Evolutionary conservation across 352 stramenopile species (phyloP).

Genomic region (Globisporangium acanthophoron): DNA sequence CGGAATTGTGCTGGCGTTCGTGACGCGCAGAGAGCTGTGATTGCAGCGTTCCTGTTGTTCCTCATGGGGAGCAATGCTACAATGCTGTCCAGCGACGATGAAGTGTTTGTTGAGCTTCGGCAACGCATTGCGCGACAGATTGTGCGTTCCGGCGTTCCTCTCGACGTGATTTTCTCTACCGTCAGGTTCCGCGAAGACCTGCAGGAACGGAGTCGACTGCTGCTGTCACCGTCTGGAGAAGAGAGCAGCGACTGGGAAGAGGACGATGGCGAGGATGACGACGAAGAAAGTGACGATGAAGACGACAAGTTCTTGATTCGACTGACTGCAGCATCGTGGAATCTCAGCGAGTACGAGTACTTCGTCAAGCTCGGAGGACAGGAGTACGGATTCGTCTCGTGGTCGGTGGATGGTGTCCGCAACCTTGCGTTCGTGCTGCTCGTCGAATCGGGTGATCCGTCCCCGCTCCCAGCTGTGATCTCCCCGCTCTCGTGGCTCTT

Average conservation of each 20-base stretch:
- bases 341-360: constrained; percentile 36
- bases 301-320: constrained; percentile 30
- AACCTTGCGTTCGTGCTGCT: constrained; percentile 31
- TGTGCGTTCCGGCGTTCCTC: constrained; percentile 24
- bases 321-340: constrained; percentile 19
- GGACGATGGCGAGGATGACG: constrained; percentile 20
- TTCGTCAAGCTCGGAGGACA: constrained; percentile 42
- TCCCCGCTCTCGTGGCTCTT: constrained; percentile 46
- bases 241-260: constrained; percentile 21
- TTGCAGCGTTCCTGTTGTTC: constrained; percentile 33
- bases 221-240: constrained; percentile 28
- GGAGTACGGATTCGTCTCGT: constrained; percentile 54
- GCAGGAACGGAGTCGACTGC: constrained; percentile 19
- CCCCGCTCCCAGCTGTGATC: constrained; percentile 15
- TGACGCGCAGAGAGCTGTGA: constrained; percentile 15
- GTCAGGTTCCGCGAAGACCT: constrained; percentile 58
- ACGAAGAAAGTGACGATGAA: constrained; percentile 15
- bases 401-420: constrained; percentile 43
- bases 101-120: not conserved
- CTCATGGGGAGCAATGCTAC: constrained; percentile 21
- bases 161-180: constrained; percentile 37
- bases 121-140: constrained; percentile 23
- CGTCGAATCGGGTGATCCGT: constrained; percentile 3
- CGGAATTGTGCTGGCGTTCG: not conserved
- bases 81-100: not conserved